Conservation (phyloP, 148 eudicot genomes). For the Agrostemma githago region DNA sequence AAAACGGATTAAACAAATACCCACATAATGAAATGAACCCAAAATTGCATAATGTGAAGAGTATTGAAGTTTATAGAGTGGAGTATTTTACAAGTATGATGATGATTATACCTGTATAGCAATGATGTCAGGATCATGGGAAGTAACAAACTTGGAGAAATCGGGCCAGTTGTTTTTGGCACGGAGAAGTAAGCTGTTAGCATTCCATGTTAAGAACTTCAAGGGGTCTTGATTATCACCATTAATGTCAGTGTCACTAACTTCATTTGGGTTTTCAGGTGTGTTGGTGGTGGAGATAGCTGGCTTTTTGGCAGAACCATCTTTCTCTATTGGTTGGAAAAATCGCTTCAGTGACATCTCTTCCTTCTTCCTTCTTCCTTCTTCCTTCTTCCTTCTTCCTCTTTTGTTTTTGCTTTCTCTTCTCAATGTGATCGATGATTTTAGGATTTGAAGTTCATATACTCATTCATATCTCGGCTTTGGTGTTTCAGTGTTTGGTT, state of each 20-base stretch:
- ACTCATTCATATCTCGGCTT: not conserved
- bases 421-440: not conserved
- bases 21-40: conserved; percentile 15
- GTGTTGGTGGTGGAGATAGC: conserved; percentile 37
- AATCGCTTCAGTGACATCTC: conserved; percentile 59
- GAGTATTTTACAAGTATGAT: not conserved
- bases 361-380: too few species aligned
- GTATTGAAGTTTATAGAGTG: not conserved
- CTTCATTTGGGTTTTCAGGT: conserved; percentile 13
- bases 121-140: conserved; percentile 84
- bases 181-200: conserved; percentile 83
- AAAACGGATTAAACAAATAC: conserved; percentile 2
- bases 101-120: conserved; percentile 62
- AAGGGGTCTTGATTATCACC: conserved; percentile 50
- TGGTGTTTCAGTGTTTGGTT: not conserved
- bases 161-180: conserved; percentile 80
- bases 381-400: too few species aligned
- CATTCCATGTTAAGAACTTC: conserved; percentile 98
- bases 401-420: too few species aligned
- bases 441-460: not conserved
- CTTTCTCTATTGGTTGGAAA: conserved; percentile 74
- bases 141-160: conserved; percentile 56
- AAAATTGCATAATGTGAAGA: not conserved
- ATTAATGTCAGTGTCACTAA: conserved; percentile 16
- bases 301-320: conserved; percentile 70